Evolutionary conservation across 331 rosid genomes (phyloP), one percentile per base, ranked within the genome.

Genomic region (Telfairia occidentalis): DNA sequence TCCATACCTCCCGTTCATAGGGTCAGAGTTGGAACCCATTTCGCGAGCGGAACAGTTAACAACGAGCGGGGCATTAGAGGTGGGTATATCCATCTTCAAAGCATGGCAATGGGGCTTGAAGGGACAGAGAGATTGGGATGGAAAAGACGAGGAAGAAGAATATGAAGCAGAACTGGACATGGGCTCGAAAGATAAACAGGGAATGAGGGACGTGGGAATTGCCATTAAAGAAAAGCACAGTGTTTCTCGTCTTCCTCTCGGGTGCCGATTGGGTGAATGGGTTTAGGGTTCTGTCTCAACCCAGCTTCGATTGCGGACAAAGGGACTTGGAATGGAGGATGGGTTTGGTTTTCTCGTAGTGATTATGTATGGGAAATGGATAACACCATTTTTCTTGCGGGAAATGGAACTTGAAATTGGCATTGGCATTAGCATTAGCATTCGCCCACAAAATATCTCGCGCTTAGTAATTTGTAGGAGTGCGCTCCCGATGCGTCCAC

Each of bases 1-100:
- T 66, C 35, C 26, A 45, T 82, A 91, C 96, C 97, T 86, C 53
- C 60, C 30, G 57, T 83, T 83, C 67, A 79, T n/a, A 80, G 88
- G 37, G 52, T 87, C 90, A 7, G 87, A 74, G 78, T 81, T 28
- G 46, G 93, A 82, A 35, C 82, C 86, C 73, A 66, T 30, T 35
- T 79, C 85, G 76, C 91, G 85, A 53, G 80, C 78, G 37, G 92
- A 86, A 42, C 85, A 83, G 75, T 74, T 76, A 76, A 88, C 29
- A 9, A 76, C 23, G 35, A 83, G 58, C 23, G 75, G 83, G 46
- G 78, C 38, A 23, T 0, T 21, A 1, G 84, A 74, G 75, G 64
- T 55, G 48, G 81, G 78, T 16, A 54, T 80, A 52, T 42, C 3
- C 16, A 49, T 57, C 46, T 45, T 37, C 2, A 58, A 49, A 80